phyloP scores from a whole-genome alignment of 257 asterid genomes.

The Solanum bulbocastanum region DNA sequence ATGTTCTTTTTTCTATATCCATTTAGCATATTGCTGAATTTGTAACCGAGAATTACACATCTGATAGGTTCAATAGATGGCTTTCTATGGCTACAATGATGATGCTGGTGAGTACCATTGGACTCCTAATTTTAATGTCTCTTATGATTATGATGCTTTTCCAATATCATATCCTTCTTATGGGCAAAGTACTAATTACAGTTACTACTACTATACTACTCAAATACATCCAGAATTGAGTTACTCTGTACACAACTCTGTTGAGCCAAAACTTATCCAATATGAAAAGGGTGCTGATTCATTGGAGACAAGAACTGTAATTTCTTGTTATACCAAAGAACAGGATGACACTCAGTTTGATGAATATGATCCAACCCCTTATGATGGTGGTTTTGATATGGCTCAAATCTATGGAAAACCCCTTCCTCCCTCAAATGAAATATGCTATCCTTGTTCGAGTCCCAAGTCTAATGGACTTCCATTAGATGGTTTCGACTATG shows the following conservation, averaged over 20 bases:
- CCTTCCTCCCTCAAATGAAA: conserved; percentile 59
- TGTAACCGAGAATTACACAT: background rate
- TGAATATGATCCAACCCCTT: conserved; percentile 70
- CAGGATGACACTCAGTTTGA: conserved; percentile 31
- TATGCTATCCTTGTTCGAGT: conserved; percentile 49
- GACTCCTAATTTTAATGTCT: conserved; percentile 14
- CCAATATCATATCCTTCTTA: conserved; percentile 2
- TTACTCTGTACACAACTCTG: conserved; percentile 12
- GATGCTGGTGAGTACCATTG: conserved; percentile 24
- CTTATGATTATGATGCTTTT: conserved; percentile 8
- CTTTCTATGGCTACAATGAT: conserved; percentile 36
- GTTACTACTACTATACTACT: conserved; percentile 6
- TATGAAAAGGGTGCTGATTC: conserved; percentile 12
- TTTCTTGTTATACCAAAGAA: conserved; percentile 25
- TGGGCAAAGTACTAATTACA: background rate
- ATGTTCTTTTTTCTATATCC: background rate
- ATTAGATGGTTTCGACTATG: conserved; percentile 13
- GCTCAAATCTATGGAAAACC: conserved; percentile 60
- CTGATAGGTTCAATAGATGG: conserved; percentile 20
- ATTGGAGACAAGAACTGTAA: conserved; percentile 17
- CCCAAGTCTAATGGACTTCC: conserved; percentile 5
- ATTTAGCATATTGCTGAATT: background rate
- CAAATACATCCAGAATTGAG: conserved; percentile 3
- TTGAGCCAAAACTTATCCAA: conserved; percentile 26
- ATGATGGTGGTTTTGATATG: conserved; percentile 63